A percentile compares a stretch with the other conserved stretches of the same genome.
Conservation (phyloP, 2,329 filamentous ascomycete species). For the Cordyceps pruinosa region DNA sequence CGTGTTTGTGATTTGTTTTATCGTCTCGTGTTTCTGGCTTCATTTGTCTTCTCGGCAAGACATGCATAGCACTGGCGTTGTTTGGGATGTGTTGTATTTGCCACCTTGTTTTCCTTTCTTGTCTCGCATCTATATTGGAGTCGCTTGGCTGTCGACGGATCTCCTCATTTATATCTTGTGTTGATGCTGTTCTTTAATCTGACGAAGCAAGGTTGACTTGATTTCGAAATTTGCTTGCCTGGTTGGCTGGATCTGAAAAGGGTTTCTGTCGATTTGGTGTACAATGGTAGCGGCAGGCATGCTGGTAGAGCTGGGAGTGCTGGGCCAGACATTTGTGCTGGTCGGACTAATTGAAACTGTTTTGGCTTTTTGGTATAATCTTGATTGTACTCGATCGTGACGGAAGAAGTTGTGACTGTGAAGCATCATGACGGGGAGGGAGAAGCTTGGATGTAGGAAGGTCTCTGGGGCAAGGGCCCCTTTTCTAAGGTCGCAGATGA, state of each 20-base stretch:
- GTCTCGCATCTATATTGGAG: background rate
- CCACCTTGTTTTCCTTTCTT: background rate
- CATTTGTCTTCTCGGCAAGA: background rate
- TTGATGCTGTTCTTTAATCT: background rate
- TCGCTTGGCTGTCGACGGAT: background rate
- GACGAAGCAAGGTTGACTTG: constrained; percentile 2
- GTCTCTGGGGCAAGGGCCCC: background rate
- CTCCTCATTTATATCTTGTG: background rate
- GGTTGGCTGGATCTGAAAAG: constrained; percentile 3
- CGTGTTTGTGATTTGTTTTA: background rate
- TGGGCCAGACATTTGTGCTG: background rate
- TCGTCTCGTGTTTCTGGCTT: background rate
- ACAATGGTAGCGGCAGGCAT: background rate
- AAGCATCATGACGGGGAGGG: background rate
- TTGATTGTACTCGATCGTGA: background rate
- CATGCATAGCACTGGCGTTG: constrained; percentile 10
- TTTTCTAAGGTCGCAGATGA: background rate
- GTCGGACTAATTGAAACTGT: constrained; percentile 2
- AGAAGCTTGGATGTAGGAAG: background rate
- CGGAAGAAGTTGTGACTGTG: background rate
- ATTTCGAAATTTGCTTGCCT: constrained; percentile 1
- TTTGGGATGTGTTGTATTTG: background rate
- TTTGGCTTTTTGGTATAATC: background rate
- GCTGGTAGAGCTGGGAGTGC: background rate
- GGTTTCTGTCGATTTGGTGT: constrained; percentile 4